A percentile compares a stretch with the other conserved stretches of the same genome.
These are phyloP conservation scores for Ophiorrhiza pumila DNA, from an alignment of 257 asterid species.

Conservation along the genomic window DNA sequence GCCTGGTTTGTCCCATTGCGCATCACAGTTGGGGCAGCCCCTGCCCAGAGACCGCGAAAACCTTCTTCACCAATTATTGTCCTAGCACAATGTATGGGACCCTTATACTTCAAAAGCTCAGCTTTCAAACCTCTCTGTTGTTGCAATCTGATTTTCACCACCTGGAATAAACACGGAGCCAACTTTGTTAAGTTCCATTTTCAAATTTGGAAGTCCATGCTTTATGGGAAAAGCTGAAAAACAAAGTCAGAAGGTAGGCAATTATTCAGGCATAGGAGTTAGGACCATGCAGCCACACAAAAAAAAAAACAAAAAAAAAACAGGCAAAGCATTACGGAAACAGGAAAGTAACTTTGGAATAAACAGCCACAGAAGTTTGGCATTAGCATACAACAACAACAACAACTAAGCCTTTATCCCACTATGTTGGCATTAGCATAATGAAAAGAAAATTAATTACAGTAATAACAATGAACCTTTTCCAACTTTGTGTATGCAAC, in stretches of 20 bases:
- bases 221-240: not conserved
- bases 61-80: constrained; percentile 82
- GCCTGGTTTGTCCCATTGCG: constrained; percentile 99
- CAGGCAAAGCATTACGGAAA: not conserved
- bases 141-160: constrained; percentile 91
- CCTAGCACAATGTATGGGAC: constrained; percentile 82
- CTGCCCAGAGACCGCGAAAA: constrained; percentile 83
- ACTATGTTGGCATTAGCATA: not conserved
- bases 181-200: not conserved
- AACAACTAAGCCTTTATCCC: too few relatives aligned
- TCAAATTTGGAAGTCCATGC: not conserved
- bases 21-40: constrained; percentile 95
- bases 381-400: not conserved
- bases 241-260: not conserved
- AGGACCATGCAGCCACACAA: not conserved
- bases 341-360: not conserved
- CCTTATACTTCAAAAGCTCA: constrained; percentile 68
- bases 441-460: not conserved
- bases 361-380: not conserved
- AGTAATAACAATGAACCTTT: not conserved
- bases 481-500: not conserved
- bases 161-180: constrained; percentile 39
- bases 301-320: too few relatives aligned
- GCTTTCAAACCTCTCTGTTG: constrained; percentile 91
- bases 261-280: not conserved